phyloP scores from a whole-genome alignment of 2,329 filamentous ascomycete species.

The Xylariaceae sp. region DNA sequence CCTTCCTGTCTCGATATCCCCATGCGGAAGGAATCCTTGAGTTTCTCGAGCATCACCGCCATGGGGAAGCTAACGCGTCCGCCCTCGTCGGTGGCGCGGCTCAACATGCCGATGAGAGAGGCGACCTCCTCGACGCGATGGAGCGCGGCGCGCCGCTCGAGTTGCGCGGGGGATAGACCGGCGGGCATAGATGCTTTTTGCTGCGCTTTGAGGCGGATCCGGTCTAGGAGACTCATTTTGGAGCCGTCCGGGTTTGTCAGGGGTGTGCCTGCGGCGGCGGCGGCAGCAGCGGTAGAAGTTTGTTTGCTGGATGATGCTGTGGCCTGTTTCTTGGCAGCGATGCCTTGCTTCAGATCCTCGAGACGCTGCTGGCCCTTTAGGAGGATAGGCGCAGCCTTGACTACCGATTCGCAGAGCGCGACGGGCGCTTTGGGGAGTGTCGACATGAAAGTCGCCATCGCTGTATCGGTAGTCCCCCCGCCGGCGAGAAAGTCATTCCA shows the following conservation, averaged over 20 bases:
- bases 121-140: constrained; percentile 64
- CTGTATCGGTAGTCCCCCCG: constrained; percentile 29
- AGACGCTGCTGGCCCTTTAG: constrained; percentile 63
- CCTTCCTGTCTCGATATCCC: constrained; percentile 51
- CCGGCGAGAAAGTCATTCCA: constrained; percentile 35
- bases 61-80: constrained; percentile 61
- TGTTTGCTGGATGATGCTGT: constrained; percentile 33
- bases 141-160: constrained; percentile 59
- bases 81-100: constrained; percentile 40
- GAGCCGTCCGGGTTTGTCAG: constrained; percentile 40
- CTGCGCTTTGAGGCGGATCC: constrained; percentile 65
- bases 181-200: constrained; percentile 41
- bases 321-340: constrained; percentile 48
- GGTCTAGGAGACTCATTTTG: constrained; percentile 67
- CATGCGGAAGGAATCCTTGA: constrained; percentile 60
- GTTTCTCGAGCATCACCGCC: constrained; percentile 55
- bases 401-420: constrained; percentile 44
- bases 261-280: constrained; percentile 28
- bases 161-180: constrained; percentile 47
- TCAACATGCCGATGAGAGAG: constrained; percentile 61
- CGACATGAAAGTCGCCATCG: constrained; percentile 46
- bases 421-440: constrained; percentile 52
- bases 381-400: constrained; percentile 51
- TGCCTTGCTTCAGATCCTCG: constrained; percentile 60
- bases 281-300: no score